Evolutionary conservation across 495 filamentous ascomycete genomes (phyloP).

Genomic region (Massariosphaeria phaeospora): DNA sequence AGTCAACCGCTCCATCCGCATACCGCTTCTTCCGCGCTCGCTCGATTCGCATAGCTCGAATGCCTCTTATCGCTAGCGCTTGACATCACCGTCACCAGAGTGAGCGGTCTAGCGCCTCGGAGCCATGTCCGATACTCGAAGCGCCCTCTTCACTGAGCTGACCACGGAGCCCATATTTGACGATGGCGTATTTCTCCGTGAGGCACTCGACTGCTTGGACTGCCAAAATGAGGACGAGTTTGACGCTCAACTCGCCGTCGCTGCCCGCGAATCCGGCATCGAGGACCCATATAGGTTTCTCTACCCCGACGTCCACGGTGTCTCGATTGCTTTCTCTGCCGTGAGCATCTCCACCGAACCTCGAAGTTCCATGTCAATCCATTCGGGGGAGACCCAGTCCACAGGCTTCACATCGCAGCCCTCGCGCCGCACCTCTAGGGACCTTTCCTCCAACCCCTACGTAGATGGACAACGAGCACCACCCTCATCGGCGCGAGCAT

Average conservation of each 20-base stretch:
- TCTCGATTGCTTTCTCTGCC: constrained; percentile 22
- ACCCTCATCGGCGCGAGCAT: neutral
- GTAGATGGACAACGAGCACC: constrained; percentile 6
- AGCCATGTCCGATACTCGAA: constrained; percentile 13
- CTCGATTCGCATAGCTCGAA: neutral
- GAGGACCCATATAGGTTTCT: constrained; percentile 27
- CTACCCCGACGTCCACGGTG: constrained; percentile 12
- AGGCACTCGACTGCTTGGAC: constrained; percentile 15
- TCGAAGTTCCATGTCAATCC: constrained; percentile 30
- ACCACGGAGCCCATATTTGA: constrained; percentile 25
- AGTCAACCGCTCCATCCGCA: too few relatives aligned
- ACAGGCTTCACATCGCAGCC: constrained; percentile 32
- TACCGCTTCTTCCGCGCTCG: neutral
- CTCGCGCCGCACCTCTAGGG: constrained; percentile 32
- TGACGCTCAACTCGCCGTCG: constrained; percentile 24
- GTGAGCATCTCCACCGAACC: constrained; percentile 25
- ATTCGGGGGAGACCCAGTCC: constrained; percentile 32
- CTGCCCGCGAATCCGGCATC: constrained; percentile 30
- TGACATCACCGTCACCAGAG: constrained; percentile 15
- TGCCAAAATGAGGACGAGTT: constrained; percentile 25
- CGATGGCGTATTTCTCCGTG: constrained; percentile 19
- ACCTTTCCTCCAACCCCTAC: constrained; percentile 20
- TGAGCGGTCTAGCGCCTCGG: constrained; percentile 14
- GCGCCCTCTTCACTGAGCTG: constrained; percentile 14
- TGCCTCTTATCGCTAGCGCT: too few relatives aligned